Conservation (phyloP, 2,329 filamentous ascomycete genomes). For the Exophiala oligosperma region DNA sequence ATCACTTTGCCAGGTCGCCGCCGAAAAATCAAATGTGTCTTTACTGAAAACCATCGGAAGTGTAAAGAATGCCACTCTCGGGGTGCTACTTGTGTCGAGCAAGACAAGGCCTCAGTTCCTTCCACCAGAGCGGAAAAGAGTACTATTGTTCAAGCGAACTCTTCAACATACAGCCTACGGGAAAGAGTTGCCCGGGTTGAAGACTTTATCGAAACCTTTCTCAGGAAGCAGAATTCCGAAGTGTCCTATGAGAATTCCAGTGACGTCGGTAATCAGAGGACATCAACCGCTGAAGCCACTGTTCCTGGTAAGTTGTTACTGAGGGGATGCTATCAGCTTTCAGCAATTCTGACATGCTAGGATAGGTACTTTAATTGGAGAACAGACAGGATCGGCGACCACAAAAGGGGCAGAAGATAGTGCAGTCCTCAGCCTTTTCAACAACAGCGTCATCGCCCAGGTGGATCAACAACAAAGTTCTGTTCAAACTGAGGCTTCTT, state of each 20-base stretch:
- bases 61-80: conserved; percentile 6
- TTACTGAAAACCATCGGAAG: background rate
- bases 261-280: no score
- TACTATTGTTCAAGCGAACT: background rate
- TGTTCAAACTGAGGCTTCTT: no score
- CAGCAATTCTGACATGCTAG: no score
- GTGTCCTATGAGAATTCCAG: no score
- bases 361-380: no score
- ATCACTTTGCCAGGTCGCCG: background rate
- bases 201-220: background rate
- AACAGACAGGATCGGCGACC: background rate
- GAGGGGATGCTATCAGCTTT: no score
- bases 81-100: background rate
- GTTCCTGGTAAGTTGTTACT: no score
- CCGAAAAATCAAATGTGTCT: conserved; percentile 3
- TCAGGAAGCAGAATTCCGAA: background rate
- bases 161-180: conserved; percentile 1
- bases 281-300: no score
- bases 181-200: conserved; percentile 6
- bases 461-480: background rate
- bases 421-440: conserved; percentile 1
- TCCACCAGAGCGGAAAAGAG: background rate
- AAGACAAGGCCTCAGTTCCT: background rate
- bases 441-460: conserved; percentile 1
- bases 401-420: background rate